These are phyloP conservation scores for Colletotrichum limetticola DNA, from an alignment of 2,329 filamentous ascomycete species.

Conservation along the genomic window DNA sequence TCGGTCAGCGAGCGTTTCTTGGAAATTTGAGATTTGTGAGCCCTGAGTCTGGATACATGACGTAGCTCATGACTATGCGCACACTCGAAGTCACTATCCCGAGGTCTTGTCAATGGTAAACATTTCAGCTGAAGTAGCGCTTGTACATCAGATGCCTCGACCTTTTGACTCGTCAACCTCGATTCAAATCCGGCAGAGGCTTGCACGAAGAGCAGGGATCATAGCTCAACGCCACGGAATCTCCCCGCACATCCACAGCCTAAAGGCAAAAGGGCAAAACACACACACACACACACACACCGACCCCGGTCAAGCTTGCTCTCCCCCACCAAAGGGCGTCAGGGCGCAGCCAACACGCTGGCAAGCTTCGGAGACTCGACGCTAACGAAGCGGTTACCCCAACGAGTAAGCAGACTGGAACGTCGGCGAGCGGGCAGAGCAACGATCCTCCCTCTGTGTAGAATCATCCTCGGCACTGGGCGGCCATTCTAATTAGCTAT, in stretches of 20 bases:
- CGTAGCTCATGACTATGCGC: too few relatives aligned
- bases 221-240: neutral
- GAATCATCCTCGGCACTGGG: conserved; percentile 5
- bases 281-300: neutral
- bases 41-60: too few relatives aligned
- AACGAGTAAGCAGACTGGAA: conserved; percentile 9
- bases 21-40: neutral
- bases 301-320: neutral
- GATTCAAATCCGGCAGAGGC: neutral
- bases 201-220: neutral
- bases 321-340: neutral
- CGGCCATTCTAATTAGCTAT: neutral
- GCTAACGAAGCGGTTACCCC: conserved; percentile 30
- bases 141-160: neutral
- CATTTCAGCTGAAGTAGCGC: neutral
- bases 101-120: neutral
- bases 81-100: neutral
- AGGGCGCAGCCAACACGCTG: neutral
- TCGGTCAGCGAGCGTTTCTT: neutral
- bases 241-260: conserved; percentile 11
- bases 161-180: neutral
- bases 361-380: neutral
- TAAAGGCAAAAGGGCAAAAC: neutral
- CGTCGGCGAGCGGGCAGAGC: neutral
- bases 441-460: neutral